Percentiles rank a stretch among this genome's conserved stretches.
phyloP scores from a whole-genome alignment of 805 yeast genomes.

The Saccharomycopsis oosterbeekiorum region DNA sequence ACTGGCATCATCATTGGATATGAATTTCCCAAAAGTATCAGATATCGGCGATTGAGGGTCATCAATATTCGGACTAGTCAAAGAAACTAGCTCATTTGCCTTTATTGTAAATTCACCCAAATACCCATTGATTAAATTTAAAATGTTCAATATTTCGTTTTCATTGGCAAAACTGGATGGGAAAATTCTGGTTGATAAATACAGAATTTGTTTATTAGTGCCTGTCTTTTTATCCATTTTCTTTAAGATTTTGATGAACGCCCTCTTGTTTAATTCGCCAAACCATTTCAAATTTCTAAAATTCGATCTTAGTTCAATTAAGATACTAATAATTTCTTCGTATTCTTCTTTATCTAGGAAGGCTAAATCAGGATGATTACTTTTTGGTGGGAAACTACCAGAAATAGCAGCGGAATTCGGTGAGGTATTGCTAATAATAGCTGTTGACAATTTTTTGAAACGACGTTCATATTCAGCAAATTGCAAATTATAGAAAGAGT shows the following conservation, averaged over 20 bases:
- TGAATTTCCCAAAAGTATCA: conserved; percentile 18
- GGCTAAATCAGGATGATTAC: conserved; percentile 7
- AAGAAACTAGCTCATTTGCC: conserved; percentile 17
- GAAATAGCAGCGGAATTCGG: background rate
- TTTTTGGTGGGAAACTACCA: background rate
- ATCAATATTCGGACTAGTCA: conserved; percentile 1
- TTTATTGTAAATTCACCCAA: conserved; percentile 44
- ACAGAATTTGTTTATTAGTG: conserved; percentile 44
- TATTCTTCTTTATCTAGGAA: conserved; percentile 41
- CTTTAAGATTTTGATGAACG: conserved; percentile 79
- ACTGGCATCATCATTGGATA: conserved; percentile 35
- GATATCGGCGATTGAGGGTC: conserved; percentile 12
- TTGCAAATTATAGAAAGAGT: conserved; percentile 65
- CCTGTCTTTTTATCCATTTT: conserved; percentile 81
- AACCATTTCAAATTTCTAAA: conserved; percentile 86
- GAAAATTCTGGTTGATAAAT: conserved; percentile 54
- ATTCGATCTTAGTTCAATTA: conserved; percentile 66
- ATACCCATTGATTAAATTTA: conserved; percentile 42
- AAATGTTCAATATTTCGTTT: conserved; percentile 41
- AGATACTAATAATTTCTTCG: conserved; percentile 54
- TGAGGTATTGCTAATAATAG: conserved; percentile 20
- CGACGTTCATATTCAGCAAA: conserved; percentile 67
- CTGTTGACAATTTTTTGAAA: conserved; percentile 37
- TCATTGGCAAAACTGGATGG: conserved; percentile 76
- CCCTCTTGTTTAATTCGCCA: conserved; percentile 86